Evolutionary conservation across 2,329 filamentous ascomycete genomes (phyloP).

Genomic region (Akanthomyces lecanii): DNA sequence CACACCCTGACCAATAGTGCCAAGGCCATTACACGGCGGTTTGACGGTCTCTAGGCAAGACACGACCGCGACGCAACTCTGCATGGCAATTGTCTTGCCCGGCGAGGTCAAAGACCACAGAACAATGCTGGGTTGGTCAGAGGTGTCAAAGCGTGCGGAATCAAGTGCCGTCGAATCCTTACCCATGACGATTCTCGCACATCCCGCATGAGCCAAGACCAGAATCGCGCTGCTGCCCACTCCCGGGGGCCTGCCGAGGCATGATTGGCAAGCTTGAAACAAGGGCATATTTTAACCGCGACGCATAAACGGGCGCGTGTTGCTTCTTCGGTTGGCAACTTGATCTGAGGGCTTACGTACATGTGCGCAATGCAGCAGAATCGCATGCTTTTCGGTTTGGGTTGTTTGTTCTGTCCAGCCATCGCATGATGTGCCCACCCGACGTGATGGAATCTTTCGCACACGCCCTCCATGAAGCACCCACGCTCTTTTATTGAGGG

Average conservation of each 20-base stretch:
- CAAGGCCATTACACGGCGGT: background rate
- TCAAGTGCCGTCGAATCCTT: background rate
- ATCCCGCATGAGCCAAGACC: too few relatives aligned
- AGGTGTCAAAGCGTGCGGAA: slow-evolving; percentile 6
- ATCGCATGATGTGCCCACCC: too few relatives aligned
- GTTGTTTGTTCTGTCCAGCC: too few relatives aligned
- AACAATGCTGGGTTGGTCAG: background rate
- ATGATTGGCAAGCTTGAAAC: background rate
- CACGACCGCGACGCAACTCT: too few relatives aligned
- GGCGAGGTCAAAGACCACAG: background rate
- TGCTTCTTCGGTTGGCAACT: too few relatives aligned
- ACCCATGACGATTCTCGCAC: background rate
- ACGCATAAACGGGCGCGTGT: background rate
- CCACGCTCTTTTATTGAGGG: background rate
- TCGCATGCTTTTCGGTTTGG: too few relatives aligned
- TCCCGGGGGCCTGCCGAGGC: background rate
- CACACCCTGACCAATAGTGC: background rate
- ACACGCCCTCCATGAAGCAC: background rate
- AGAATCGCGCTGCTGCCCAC: background rate
- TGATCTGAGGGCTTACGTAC: too few relatives aligned
- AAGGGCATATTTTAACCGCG: background rate
- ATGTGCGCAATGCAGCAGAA: too few relatives aligned
- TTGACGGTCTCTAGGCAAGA: background rate
- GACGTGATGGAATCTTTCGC: too few relatives aligned
- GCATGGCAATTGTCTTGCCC: background rate